Conservation (phyloP, 768 basidiomycete genomes). For the Trametes punicea region DNA sequence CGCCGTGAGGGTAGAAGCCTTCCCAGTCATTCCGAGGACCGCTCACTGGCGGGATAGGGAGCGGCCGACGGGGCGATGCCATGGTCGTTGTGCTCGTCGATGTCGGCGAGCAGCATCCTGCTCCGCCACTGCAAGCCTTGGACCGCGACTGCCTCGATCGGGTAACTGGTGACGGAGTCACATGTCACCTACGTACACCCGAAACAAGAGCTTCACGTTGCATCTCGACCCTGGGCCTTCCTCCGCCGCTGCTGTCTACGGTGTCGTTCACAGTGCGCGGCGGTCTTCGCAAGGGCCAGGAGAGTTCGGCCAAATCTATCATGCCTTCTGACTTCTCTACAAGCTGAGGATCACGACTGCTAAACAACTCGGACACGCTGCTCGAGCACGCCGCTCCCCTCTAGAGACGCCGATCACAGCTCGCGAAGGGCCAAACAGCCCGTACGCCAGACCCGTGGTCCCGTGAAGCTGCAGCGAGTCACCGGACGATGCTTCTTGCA, state of each 20-base stretch:
- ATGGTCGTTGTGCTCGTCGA: conserved; percentile 21
- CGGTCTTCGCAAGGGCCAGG: neutral
- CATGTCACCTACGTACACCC: conserved; percentile 10
- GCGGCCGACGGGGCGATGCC: conserved; percentile 29
- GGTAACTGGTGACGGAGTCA: conserved; percentile 14
- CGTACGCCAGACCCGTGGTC: conserved; percentile 1
- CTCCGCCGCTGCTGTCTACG: neutral
- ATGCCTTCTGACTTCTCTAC: neutral
- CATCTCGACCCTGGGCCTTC: neutral
- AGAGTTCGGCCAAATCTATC: neutral
- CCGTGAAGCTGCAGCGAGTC: conserved; percentile 8
- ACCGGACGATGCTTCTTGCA: neutral
- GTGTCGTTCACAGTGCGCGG: neutral
- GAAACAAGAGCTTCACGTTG: neutral
- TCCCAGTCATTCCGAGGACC: conserved; percentile 9
- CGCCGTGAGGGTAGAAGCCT: conserved; percentile 5
- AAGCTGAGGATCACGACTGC: neutral
- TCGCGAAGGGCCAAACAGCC: neutral
- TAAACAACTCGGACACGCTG: neutral
- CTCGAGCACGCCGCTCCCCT: neutral
- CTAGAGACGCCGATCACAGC: conserved; percentile 9
- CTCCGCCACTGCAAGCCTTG: conserved; percentile 7
- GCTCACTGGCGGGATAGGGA: conserved; percentile 30
- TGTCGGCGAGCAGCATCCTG: conserved; percentile 1
- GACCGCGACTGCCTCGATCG: conserved; percentile 17